Evolutionary conservation across 139 green algal genomes (phyloP).

Genomic region (Chlorella sp.): DNA sequence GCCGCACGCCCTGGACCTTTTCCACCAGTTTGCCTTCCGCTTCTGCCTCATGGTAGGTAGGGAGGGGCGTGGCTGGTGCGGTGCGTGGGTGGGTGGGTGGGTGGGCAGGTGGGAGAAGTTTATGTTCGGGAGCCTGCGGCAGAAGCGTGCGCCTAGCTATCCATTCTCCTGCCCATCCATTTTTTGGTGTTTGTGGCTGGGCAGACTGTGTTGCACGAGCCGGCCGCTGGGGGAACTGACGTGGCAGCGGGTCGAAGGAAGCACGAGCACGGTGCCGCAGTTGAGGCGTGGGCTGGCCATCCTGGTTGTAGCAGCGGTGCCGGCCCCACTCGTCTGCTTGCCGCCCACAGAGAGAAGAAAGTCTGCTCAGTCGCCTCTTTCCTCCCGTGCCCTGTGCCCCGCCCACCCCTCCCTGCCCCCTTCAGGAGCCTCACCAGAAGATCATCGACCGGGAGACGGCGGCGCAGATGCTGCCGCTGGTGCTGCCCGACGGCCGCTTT

Average conservation of each 20-base stretch:
- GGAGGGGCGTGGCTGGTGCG: too few species aligned
- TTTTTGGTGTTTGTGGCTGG: too few species aligned
- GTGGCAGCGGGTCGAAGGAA: too few species aligned
- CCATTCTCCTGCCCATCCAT: too few species aligned
- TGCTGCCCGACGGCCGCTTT: constrained; percentile 42
- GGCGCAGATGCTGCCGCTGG: constrained; percentile 62
- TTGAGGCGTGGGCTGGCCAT: too few species aligned
- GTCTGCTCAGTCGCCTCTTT: not conserved
- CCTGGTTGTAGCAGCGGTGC: too few species aligned
- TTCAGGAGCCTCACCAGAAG: constrained; percentile 60
- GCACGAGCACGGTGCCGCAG: too few species aligned
- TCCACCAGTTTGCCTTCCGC: constrained; percentile 67
- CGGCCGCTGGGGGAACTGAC: too few species aligned
- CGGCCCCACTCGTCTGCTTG: too few species aligned
- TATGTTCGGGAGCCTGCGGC: not conserved
- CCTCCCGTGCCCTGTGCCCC: not conserved
- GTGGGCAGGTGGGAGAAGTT: not conserved
- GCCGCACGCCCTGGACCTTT: constrained; percentile 37
- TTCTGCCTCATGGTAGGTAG: constrained; percentile 64
- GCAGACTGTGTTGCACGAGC: too few species aligned
- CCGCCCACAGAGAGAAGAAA: too few species aligned
- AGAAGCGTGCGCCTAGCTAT: not conserved
- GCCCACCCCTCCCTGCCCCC: not conserved
- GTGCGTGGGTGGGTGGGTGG: not conserved
- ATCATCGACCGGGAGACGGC: constrained; percentile 65